phyloP scores from a whole-genome alignment of 2,329 filamentous ascomycete species.

The Botryotinia convoluta region DNA sequence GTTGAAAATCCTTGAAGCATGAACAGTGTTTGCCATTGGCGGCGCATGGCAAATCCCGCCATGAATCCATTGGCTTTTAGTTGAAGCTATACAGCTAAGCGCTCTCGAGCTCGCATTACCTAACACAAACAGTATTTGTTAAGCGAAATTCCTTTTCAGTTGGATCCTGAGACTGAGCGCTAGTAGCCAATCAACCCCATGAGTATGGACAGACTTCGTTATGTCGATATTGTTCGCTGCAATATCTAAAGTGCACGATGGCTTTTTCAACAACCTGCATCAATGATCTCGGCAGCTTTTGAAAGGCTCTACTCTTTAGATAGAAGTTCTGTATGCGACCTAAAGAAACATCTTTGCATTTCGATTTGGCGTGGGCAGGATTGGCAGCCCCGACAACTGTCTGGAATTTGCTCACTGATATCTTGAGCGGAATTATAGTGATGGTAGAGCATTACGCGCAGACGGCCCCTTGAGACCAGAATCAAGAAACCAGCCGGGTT shows the following conservation, averaged over 20 bases:
- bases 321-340: background rate
- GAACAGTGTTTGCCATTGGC: too few relatives aligned
- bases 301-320: too few relatives aligned
- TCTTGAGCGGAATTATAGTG: background rate
- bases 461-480: constrained; percentile 51
- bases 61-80: background rate
- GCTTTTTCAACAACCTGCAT: background rate
- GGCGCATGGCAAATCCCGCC: background rate
- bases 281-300: background rate
- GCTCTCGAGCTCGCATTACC: background rate
- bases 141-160: too few relatives aligned
- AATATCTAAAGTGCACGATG: background rate
- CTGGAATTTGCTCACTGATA: background rate
- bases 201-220: too few relatives aligned
- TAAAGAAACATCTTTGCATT: background rate
- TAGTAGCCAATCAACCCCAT: too few relatives aligned
- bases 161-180: too few relatives aligned
- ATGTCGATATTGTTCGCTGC: background rate
- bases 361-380: background rate
- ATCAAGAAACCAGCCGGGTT: constrained; percentile 36
- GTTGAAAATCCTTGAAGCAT: too few relatives aligned
- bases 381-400: background rate
- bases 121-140: too few relatives aligned
- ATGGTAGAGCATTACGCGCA: constrained; percentile 48
- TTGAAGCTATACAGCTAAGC: background rate